These are phyloP conservation scores for Saururus chinensis DNA, from an alignment of 164 flowering plant species.

Conservation along the genomic window DNA sequence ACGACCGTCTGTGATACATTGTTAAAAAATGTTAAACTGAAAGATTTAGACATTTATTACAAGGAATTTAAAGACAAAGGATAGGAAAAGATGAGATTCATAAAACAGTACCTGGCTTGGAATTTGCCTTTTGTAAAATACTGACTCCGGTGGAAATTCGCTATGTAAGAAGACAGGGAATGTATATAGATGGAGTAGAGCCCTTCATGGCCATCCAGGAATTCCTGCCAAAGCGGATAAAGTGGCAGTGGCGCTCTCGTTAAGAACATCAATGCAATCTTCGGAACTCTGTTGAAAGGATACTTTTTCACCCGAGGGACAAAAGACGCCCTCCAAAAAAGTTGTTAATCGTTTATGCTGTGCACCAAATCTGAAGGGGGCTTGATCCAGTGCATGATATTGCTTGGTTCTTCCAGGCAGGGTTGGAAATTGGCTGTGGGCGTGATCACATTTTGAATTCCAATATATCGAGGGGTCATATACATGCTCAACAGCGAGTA, in stretches of 20 bases:
- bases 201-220: constrained; percentile 56
- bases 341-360: constrained; percentile 61
- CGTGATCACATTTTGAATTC: constrained; percentile 17
- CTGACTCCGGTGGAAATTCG: constrained; percentile 51
- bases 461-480: constrained; percentile 24
- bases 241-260: constrained; percentile 79
- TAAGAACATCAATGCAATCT: constrained; percentile 95
- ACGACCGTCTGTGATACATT: no score
- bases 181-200: constrained; percentile 75
- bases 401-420: constrained; percentile 31
- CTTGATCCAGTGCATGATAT: constrained; percentile 45
- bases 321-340: constrained; percentile 78
- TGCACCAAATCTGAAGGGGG: constrained; percentile 62
- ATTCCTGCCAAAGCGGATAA: constrained; percentile 83
- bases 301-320: constrained; percentile 45
- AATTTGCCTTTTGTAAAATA: constrained; percentile 59
- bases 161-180: constrained; percentile 43
- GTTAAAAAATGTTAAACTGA: no score
- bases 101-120: constrained; percentile 69
- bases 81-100: no score
- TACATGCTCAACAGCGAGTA: constrained; percentile 43
- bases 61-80: no score
- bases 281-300: constrained; percentile 65
- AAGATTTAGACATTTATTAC: no score
- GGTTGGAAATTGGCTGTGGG: constrained; percentile 20